A percentile compares a stretch with the other conserved stretches of the same genome.
These are phyloP conservation scores for Fonsecaea monophora DNA, from an alignment of 2,329 filamentous ascomycete species.

Conservation along the genomic window DNA sequence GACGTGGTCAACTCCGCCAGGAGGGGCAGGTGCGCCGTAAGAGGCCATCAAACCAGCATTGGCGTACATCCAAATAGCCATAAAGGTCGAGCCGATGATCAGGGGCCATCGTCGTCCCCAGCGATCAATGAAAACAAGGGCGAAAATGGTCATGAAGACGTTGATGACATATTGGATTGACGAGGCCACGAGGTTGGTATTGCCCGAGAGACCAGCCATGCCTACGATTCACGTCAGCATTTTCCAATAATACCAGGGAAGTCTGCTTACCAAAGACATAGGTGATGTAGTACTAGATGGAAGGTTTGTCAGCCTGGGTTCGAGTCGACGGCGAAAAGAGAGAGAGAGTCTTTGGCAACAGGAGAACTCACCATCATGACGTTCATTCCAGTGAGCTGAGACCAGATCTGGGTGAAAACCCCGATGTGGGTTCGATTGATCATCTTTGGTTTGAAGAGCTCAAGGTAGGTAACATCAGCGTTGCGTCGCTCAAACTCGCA, in stretches of 20 bases:
- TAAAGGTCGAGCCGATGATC: constrained; percentile 69
- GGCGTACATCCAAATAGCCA: constrained; percentile 59
- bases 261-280: constrained; percentile 33
- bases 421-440: constrained; percentile 75
- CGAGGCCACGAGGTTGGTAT: constrained; percentile 68
- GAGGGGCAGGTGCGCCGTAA: constrained; percentile 50
- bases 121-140: constrained; percentile 74
- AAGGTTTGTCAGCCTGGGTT: constrained; percentile 43
- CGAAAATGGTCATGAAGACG: constrained; percentile 77
- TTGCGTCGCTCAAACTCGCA: constrained; percentile 76
- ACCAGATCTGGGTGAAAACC: constrained; percentile 77
- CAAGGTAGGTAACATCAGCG: constrained; percentile 71
- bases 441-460: constrained; percentile 76
- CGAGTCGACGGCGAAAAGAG: not conserved
- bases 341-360: not conserved
- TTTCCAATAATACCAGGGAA: not conserved
- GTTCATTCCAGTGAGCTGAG: constrained; percentile 75
- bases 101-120: constrained; percentile 76
- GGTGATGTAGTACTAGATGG: constrained; percentile 58
- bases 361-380: constrained; percentile 3
- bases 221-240: constrained; percentile 66
- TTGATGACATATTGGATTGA: constrained; percentile 81
- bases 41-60: constrained; percentile 52
- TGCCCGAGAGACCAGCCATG: constrained; percentile 71
- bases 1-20: constrained; percentile 44